Conservation (phyloP, 768 basidiomycete species). For the Lentinula sp. region DNA sequence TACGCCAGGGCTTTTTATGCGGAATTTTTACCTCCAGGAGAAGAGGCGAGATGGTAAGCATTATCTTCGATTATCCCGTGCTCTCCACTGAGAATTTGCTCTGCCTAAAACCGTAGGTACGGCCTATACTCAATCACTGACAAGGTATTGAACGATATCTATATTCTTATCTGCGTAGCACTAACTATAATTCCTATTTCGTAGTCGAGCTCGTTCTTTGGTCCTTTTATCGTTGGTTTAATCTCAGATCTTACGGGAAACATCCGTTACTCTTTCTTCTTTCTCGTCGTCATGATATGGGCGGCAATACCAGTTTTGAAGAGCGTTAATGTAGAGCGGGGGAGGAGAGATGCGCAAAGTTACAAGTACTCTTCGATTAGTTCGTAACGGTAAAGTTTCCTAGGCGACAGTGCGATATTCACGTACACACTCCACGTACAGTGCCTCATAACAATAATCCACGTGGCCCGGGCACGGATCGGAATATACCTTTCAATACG, state of each 20-base stretch:
- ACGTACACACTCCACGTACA: neutral
- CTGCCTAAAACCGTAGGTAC: conserved; percentile 30
- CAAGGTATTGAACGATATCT: conserved; percentile 41
- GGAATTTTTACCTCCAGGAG: conserved; percentile 78
- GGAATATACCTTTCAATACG: no score
- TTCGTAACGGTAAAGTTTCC: neutral
- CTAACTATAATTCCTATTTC: neutral
- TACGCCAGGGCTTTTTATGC: conserved; percentile 86
- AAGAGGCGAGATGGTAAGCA: conserved; percentile 82
- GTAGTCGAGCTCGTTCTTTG: conserved; percentile 88
- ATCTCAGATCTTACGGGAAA: conserved; percentile 88
- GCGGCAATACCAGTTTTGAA: conserved; percentile 70
- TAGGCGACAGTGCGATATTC: neutral
- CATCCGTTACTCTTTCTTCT: conserved; percentile 87
- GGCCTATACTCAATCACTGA: conserved; percentile 88
- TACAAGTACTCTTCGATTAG: conserved; percentile 22
- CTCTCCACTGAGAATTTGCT: neutral
- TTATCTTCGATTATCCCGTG: neutral
- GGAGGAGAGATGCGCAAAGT: conserved; percentile 44
- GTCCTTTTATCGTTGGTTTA: conserved; percentile 82
- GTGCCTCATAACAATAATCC: no score
- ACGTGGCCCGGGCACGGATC: no score
- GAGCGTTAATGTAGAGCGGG: conserved; percentile 64
- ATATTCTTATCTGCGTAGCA: neutral
- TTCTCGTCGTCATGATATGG: conserved; percentile 80